Conservation (phyloP, 2,329 filamentous ascomycete species). For the Stachybotrys echinatus region DNA sequence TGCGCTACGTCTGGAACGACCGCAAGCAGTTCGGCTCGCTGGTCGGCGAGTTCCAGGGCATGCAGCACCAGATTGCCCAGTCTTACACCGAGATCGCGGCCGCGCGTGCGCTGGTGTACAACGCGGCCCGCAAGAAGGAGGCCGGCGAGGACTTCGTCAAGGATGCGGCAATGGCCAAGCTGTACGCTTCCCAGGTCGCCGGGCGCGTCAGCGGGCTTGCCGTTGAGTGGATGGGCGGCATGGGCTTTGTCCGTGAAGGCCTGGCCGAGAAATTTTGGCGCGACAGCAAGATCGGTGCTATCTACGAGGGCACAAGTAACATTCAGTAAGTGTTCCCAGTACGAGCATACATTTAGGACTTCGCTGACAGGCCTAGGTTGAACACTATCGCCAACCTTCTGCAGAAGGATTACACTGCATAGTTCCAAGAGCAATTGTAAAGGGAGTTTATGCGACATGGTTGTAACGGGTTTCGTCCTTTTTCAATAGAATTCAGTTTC, state of each 20-base stretch:
- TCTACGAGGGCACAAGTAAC: constrained; percentile 88
- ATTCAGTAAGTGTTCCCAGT: constrained; percentile 49
- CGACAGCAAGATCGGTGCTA: constrained; percentile 97
- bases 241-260: constrained; percentile 96
- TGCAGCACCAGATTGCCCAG: constrained; percentile 98
- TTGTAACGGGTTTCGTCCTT: too few relatives aligned
- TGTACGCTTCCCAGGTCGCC: constrained; percentile 90
- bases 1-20: constrained; percentile 93
- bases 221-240: constrained; percentile 98
- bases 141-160: constrained; percentile 90
- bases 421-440: constrained; percentile 2
- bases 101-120: constrained; percentile 88
- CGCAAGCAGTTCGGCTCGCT: constrained; percentile 92
- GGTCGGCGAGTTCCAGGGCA: constrained; percentile 95
- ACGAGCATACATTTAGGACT: neutral
- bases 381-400: constrained; percentile 60
- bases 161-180: constrained; percentile 97
- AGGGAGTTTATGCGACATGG: neutral
- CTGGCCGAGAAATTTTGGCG: constrained; percentile 97
- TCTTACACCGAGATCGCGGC: constrained; percentile 91
- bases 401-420: constrained; percentile 55
- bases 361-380: constrained; percentile 33
- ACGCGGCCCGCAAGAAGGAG: constrained; percentile 96
- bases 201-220: constrained; percentile 79
- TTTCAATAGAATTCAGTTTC: too few relatives aligned